Conservation (phyloP, 1,284 basidiomycete species). For the Pisolithus thermaeus region DNA sequence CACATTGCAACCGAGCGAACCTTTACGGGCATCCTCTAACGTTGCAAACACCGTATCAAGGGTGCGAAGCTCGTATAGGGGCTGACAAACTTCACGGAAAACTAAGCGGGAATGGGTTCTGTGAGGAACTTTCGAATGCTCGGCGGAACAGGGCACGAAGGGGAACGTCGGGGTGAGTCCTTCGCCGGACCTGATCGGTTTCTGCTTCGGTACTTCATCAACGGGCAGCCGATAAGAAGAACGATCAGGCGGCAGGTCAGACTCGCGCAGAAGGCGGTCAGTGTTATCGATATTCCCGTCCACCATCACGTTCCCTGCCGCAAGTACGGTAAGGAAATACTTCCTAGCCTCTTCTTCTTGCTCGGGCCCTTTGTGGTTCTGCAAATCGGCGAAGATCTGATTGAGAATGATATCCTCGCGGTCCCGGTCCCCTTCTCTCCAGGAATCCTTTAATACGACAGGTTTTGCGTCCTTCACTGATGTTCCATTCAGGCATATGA, state of each 20-base stretch:
- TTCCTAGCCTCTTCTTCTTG: neutral
- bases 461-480: neutral
- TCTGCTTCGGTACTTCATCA: neutral
- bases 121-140: neutral
- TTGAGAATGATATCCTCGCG: constrained; percentile 1
- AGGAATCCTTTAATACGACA: constrained; percentile 1
- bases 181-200: neutral
- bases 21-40: neutral
- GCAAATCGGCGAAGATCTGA: neutral
- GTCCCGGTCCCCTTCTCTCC: neutral
- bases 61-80: neutral
- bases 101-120: neutral
- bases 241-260: neutral
- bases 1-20: neutral
- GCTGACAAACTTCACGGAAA: neutral
- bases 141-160: neutral
- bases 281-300: neutral
- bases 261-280: neutral
- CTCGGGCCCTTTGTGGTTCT: neutral
- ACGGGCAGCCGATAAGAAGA: neutral
- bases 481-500: neutral
- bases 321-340: neutral
- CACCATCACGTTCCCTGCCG: neutral
- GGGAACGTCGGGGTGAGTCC: neutral
- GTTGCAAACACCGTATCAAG: neutral